A percentile compares a stretch with the other conserved stretches of the same genome.
Conservation (phyloP, 176 grass and related monocot genomes). For the Aechmea fasciata region DNA sequence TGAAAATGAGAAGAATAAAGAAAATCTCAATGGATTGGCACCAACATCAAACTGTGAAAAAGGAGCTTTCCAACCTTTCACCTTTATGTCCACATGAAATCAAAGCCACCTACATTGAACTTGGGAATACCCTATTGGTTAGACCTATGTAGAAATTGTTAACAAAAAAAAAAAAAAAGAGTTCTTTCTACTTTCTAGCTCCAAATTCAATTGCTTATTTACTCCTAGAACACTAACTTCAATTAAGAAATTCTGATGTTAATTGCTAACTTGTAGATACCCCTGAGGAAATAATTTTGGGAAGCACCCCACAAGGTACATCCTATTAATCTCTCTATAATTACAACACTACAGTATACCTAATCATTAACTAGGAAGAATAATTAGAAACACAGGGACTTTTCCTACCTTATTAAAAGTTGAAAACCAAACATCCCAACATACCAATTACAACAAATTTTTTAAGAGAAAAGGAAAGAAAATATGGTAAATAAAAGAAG, state of each 20-base stretch:
- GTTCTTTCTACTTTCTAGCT: too few species aligned
- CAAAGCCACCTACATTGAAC: neutral
- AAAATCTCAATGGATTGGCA: neutral
- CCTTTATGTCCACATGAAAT: neutral
- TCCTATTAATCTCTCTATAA: neutral
- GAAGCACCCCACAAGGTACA: neutral
- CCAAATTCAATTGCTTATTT: too few species aligned
- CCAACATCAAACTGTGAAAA: neutral
- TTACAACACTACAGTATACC: neutral
- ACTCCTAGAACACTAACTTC: neutral
- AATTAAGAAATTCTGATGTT: neutral
- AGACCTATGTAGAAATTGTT: too few species aligned
- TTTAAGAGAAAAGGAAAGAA: neutral
- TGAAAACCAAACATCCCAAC: neutral
- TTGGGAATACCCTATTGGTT: too few species aligned
- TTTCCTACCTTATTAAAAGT: neutral
- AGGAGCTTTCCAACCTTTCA: too few species aligned
- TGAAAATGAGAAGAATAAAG: neutral
- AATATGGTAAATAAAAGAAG: neutral
- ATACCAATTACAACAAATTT: neutral
- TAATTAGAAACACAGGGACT: constrained; percentile 1
- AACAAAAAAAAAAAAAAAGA: too few species aligned
- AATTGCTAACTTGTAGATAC: neutral
- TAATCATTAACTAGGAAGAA: constrained; percentile 20
- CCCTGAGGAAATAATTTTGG: neutral